These are phyloP conservation scores for Eucalyptus virginea DNA, from an alignment of 345 rosid species.

Conservation along the genomic window DNA sequence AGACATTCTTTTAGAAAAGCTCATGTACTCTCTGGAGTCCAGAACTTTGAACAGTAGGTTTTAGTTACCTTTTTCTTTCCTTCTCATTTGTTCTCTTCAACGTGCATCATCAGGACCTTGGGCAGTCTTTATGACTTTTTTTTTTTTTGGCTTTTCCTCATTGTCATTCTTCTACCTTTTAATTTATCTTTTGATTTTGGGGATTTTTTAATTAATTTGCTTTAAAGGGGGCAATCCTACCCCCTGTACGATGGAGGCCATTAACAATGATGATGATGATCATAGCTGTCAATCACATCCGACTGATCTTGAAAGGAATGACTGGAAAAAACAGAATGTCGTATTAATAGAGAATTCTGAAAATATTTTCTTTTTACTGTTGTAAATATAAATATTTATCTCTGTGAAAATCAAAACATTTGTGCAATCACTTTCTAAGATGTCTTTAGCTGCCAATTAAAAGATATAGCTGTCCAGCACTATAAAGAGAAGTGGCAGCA, in stretches of 20 bases:
- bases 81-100: background rate
- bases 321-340: too few species aligned
- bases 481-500: background rate
- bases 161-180: background rate
- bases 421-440: background rate
- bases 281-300: background rate
- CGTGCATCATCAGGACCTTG: background rate
- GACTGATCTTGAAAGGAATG: too few species aligned
- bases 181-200: background rate
- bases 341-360: too few species aligned
- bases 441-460: background rate
- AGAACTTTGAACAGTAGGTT: background rate
- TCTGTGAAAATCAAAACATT: background rate
- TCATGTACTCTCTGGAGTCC: background rate
- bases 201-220: background rate
- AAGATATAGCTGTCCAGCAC: background rate
- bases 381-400: background rate
- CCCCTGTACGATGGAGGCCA: background rate
- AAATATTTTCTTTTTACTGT: background rate
- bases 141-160: background rate
- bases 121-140: background rate
- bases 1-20: background rate
- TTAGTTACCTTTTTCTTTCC: background rate
- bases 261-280: background rate
- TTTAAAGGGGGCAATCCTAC: background rate